Conservation (phyloP, 768 basidiomycete genomes). For the Pulveroboletus frians region DNA sequence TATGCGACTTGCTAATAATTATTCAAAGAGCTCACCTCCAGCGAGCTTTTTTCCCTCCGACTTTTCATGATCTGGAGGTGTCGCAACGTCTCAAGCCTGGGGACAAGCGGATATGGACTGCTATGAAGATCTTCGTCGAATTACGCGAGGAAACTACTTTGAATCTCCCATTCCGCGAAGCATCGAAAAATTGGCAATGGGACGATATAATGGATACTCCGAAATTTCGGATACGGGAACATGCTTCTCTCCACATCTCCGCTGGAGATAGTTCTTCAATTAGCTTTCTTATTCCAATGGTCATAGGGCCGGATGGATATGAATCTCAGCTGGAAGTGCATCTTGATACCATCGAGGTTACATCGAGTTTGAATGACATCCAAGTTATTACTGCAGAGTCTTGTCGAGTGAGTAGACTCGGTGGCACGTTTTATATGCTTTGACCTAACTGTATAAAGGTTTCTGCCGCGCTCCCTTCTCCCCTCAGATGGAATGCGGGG, state of each 20-base stretch:
- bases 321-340: conserved; percentile 76
- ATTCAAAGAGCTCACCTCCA: conserved; percentile 64
- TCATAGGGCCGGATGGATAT: conserved; percentile 68
- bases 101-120: conserved; percentile 79
- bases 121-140: conserved; percentile 76
- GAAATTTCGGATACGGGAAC: conserved; percentile 53
- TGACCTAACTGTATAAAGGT: conserved; percentile 38
- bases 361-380: conserved; percentile 87
- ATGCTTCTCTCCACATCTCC: conserved; percentile 66
- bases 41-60: conserved; percentile 74
- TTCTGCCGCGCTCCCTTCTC: conserved; percentile 70
- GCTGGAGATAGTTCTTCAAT: conserved; percentile 82
- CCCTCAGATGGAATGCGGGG: conserved; percentile 75
- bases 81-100: conserved; percentile 63
- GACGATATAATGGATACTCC: conserved; percentile 55
- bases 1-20: conserved; percentile 1
- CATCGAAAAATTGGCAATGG: conserved; percentile 97
- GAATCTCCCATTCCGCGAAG: conserved; percentile 86
- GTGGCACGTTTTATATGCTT: conserved; percentile 11
- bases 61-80: conserved; percentile 58
- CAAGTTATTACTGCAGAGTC: conserved; percentile 71
- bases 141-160: conserved; percentile 72
- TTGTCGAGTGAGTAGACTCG: conserved; percentile 51
- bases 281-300: conserved; percentile 79
- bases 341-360: conserved; percentile 69